Conservation (phyloP, 148 eudicot species). For the Rhododendron kiyosumense region DNA sequence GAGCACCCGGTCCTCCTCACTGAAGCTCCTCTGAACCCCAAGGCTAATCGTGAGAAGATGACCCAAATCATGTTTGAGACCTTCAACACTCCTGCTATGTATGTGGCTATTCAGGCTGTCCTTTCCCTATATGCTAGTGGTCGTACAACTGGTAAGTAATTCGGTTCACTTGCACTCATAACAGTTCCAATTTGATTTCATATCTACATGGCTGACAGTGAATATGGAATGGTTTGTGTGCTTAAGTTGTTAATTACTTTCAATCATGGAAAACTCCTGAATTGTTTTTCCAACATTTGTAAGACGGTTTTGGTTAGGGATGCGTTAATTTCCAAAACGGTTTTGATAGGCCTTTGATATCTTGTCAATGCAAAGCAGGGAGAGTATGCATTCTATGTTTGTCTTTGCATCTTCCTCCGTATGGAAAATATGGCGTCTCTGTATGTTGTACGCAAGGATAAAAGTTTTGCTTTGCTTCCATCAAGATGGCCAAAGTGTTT, state of each 20-base stretch:
- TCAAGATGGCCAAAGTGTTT: neutral
- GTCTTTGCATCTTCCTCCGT: neutral
- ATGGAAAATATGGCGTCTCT: neutral
- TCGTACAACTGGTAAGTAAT: conserved; percentile 70
- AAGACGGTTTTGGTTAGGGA: neutral
- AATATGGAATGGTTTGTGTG: neutral
- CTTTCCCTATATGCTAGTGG: conserved; percentile 88
- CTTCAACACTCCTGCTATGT: conserved; percentile 81
- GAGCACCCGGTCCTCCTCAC: conserved; percentile 84
- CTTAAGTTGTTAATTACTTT: neutral
- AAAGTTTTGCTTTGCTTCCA: neutral
- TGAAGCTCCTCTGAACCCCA: conserved; percentile 90
- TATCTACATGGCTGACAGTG: neutral
- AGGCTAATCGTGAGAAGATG: conserved; percentile 94
- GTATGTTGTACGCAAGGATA: neutral
- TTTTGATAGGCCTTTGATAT: neutral
- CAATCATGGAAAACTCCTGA: neutral
- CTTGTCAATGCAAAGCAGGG: neutral
- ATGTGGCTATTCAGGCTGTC: conserved; percentile 76
- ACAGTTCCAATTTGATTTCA: neutral
- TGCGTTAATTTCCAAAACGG: neutral
- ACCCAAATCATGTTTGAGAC: conserved; percentile 90
- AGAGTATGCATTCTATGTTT: neutral
- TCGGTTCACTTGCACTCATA: neutral
- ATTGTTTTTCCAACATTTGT: neutral